Evolutionary conservation across 176 grass and related monocot species (phyloP), one percentile per base, ranked within the genome.

Genomic region (Juncus inflexus): DNA sequence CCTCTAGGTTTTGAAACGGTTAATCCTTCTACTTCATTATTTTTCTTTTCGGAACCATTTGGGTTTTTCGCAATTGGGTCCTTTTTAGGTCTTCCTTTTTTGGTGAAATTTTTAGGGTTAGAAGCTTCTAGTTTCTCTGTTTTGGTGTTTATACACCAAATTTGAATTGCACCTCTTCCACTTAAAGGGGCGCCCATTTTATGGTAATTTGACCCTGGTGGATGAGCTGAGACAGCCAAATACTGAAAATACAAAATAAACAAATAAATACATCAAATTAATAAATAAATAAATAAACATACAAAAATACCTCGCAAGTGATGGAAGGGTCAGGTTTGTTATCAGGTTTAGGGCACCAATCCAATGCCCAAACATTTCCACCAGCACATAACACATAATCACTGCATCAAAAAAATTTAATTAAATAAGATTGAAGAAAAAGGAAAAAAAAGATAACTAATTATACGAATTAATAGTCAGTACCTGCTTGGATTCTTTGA

Each of bases 191-290:
- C 77, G 64, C 92, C 92, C 69, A 97, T 76, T 74, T 89, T 91
- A 81, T 97, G 87, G 76, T 97, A 91, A 74, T 83, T 70, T 76
- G 84, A 91, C 60, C 79, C 82, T 67, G 87, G 82, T 73, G 92
- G 85, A 60, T 97, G 92, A 76, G 92, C 85, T 76, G 92, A 65
- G 69, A 97, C 92, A 35, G 92, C 87, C 78, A 97, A 80, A 91
- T 97, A 87, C 87, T 96, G 69, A 53, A 77, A 63, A 5, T 58
- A 12, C 40, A 42, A 43, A 70, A 71, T 81, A 6, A 75, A 79
- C 54, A 66, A 14, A 57, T 42, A 45, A 8, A 75, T 45, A 62
- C 60, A 73, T 65, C 37, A 62, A 55, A 35, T 69, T 87, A 37
- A 77, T 10, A 38, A 39, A 35, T 40, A 68, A 64, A 66, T 71